These are phyloP conservation scores for Geranomyces michiganensis DNA, from an alignment of 192 early-diverging fungal genomes.

Conservation along the genomic window DNA sequence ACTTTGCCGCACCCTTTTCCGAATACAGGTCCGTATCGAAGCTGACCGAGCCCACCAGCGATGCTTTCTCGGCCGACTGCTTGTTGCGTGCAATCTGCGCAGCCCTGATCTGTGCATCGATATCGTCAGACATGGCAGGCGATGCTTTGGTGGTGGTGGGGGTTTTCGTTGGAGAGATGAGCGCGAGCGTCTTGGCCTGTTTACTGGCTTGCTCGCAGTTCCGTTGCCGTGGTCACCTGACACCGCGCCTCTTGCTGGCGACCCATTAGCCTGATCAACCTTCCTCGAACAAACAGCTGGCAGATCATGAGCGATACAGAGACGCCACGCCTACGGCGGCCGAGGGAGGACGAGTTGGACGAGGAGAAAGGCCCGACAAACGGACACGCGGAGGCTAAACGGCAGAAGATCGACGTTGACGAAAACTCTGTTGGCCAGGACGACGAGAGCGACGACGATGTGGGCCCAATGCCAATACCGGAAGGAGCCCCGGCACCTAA, in stretches of 20 bases:
- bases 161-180: no score
- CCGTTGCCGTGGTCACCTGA: no score
- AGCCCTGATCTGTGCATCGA: conserved; percentile 57
- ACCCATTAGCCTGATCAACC: no score
- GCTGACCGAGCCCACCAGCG: conserved; percentile 29
- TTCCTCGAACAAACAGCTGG: no score
- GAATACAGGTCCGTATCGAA: conserved; percentile 78
- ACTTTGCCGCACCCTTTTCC: conserved; percentile 56
- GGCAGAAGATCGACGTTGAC: conserved; percentile 13
- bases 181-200: no score
- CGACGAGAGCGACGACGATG: conserved; percentile 34
- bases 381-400: background rate
- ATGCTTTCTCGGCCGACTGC: conserved; percentile 29
- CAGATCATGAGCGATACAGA: conserved; percentile 1
- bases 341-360: background rate
- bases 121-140: conserved; percentile 39
- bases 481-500: conserved; percentile 19
- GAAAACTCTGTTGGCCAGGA: background rate
- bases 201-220: no score
- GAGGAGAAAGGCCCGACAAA: background rate
- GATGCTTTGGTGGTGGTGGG: no score
- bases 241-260: no score
- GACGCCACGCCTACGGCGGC: background rate
- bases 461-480: conserved; percentile 38
- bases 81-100: conserved; percentile 46